phyloP scores from a whole-genome alignment of 1,139 yeast genomes.

The Zygoascus meyerae region DNA sequence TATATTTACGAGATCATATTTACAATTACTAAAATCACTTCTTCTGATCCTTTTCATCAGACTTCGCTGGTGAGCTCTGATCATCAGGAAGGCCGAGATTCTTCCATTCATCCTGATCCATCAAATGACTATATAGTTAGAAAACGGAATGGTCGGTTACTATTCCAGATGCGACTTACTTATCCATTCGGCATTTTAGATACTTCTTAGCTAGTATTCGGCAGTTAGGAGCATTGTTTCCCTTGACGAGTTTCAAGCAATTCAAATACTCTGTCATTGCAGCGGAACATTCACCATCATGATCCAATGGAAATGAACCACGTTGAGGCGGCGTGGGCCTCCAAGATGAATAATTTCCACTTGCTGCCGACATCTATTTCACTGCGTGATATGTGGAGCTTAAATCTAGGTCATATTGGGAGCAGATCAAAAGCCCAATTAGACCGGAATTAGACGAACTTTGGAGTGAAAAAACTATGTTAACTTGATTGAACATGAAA shows the following conservation, averaged over 20 bases:
- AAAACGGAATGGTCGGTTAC: background rate
- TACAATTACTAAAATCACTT: no score
- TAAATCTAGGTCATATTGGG: no score
- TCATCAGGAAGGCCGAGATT: constrained; percentile 79
- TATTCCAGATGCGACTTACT: constrained; percentile 30
- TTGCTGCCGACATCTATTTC: constrained; percentile 10
- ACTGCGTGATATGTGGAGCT: no score
- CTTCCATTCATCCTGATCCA: constrained; percentile 80
- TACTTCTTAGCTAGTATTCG: constrained; percentile 75
- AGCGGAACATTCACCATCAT: constrained; percentile 73
- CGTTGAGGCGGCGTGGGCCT: constrained; percentile 92
- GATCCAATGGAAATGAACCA: constrained; percentile 95
- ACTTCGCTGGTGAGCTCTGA: constrained; percentile 21
- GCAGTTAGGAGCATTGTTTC: constrained; percentile 86
- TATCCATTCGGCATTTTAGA: constrained; percentile 83
- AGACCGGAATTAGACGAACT: background rate
- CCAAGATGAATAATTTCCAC: constrained; percentile 11
- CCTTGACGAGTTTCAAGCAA: constrained; percentile 72
- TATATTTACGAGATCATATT: no score
- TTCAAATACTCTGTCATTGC: constrained; percentile 70
- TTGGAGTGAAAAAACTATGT: no score
- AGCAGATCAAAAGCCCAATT: background rate
- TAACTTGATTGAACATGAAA: no score
- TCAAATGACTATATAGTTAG: constrained; percentile 44
- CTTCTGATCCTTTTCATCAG: no score